Evolutionary conservation across 768 basidiomycete genomes (phyloP).

Genomic region (Calocybe indica): DNA sequence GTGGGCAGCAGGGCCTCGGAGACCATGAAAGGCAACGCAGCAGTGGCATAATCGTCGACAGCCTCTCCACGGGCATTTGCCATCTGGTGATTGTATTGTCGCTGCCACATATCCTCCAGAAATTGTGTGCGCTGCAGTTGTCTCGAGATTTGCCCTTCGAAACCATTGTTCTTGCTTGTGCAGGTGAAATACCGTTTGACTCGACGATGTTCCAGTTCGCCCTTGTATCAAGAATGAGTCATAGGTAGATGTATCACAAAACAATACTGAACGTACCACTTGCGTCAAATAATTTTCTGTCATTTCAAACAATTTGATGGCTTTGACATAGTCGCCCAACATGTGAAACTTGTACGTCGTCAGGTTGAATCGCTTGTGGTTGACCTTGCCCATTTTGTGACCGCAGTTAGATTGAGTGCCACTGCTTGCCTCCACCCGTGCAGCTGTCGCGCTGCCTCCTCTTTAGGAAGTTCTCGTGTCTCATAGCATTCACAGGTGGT

Average conservation of each 20-base stretch:
- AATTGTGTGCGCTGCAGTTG: constrained; percentile 8
- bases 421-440: constrained; percentile 6
- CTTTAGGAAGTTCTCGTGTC: constrained; percentile 24
- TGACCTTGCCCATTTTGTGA: neutral
- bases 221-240: constrained; percentile 14
- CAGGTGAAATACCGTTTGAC: constrained; percentile 27
- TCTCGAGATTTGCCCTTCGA: constrained; percentile 16
- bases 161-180: constrained; percentile 22
- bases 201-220: constrained; percentile 28
- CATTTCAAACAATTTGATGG: constrained; percentile 17
- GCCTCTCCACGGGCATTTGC: neutral
- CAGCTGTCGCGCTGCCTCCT: constrained; percentile 19
- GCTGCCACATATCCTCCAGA: constrained; percentile 5
- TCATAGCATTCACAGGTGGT: constrained; percentile 13
- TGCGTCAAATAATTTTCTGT: constrained; percentile 26
- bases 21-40: neutral
- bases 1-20: neutral
- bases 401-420: constrained; percentile 6
- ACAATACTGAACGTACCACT: constrained; percentile 13
- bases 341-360: constrained; percentile 22
- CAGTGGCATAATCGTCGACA: neutral
- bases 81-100: neutral
- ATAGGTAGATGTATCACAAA: neutral
- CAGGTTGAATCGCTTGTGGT: constrained; percentile 12
- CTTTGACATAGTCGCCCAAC: constrained; percentile 19